These are phyloP conservation scores for Nicotiana rustica DNA, from an alignment of 305 asterid genomes.

Conservation along the genomic window DNA sequence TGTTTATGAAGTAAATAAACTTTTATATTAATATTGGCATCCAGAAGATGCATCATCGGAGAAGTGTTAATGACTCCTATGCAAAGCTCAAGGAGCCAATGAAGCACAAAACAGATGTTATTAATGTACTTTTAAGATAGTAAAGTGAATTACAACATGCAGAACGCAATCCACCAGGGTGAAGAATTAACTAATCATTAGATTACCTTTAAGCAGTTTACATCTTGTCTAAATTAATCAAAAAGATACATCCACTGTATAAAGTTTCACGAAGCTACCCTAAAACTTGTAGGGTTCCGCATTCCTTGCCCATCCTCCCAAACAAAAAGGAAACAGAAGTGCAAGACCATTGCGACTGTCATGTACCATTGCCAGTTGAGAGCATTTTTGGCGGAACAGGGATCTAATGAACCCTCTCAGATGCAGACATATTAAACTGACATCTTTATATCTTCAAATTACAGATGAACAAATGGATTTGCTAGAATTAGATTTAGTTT, in stretches of 20 bases:
- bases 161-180: neutral
- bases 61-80: too few relatives aligned
- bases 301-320: neutral
- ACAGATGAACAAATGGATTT: neutral
- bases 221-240: conserved; percentile 15
- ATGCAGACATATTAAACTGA: too few relatives aligned
- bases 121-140: neutral
- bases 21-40: too few relatives aligned
- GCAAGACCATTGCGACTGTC: too few relatives aligned
- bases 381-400: too few relatives aligned
- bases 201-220: neutral
- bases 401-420: too few relatives aligned
- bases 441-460: neutral
- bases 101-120: too few relatives aligned
- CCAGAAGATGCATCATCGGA: too few relatives aligned
- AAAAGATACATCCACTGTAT: neutral
- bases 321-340: neutral
- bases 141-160: neutral
- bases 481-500: neutral
- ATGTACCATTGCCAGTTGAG: too few relatives aligned
- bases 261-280: neutral
- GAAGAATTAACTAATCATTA: neutral
- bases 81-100: too few relatives aligned
- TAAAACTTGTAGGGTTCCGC: neutral
- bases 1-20: too few relatives aligned